These are phyloP conservation scores for Ashbya aceris DNA, from an alignment of 1,139 yeast genomes.

Conservation along the genomic window DNA sequence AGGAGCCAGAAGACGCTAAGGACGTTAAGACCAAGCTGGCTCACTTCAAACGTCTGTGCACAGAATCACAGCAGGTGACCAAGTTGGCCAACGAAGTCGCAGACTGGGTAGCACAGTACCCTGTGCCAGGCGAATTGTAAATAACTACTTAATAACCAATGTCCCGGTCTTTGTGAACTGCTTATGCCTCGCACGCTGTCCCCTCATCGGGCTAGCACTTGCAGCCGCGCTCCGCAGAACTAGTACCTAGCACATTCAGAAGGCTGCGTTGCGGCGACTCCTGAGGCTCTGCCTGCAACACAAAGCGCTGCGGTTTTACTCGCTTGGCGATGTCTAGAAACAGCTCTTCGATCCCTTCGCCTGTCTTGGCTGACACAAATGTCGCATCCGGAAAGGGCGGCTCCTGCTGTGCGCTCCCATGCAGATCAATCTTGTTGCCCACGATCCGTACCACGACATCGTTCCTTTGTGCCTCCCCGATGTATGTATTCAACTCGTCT, in stretches of 20 bases:
- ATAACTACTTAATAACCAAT: not conserved
- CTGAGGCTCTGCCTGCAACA: not conserved
- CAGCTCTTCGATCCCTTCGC: conserved; percentile 67
- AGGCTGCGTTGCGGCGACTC: not conserved
- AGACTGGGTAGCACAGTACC: conserved; percentile 57
- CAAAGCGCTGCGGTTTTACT: conserved; percentile 41
- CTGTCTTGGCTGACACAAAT: conserved; percentile 84
- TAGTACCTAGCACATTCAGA: not conserved
- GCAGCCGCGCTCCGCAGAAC: not conserved
- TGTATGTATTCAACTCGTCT: conserved; percentile 81
- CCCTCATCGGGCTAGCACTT: conserved; percentile 4
- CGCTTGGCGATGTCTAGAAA: conserved; percentile 73
- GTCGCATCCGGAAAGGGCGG: conserved; percentile 57
- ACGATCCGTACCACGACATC: conserved; percentile 59
- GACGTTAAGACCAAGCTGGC: conserved; percentile 56
- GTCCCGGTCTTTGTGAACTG: no score
- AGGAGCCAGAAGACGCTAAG: conserved; percentile 39
- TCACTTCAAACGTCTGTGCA: conserved; percentile 56
- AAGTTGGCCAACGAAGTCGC: conserved; percentile 54
- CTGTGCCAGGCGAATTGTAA: conserved; percentile 66
- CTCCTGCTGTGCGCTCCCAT: conserved; percentile 24
- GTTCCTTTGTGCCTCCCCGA: conserved; percentile 51
- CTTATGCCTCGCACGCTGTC: no score
- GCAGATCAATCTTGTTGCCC: conserved; percentile 70
- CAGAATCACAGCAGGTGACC: conserved; percentile 47